A percentile compares a stretch with the other conserved stretches of the same genome.
These are phyloP conservation scores for Plasmodium adleri DNA, from an alignment of 169 alveolate genomes.

Conservation along the genomic window DNA sequence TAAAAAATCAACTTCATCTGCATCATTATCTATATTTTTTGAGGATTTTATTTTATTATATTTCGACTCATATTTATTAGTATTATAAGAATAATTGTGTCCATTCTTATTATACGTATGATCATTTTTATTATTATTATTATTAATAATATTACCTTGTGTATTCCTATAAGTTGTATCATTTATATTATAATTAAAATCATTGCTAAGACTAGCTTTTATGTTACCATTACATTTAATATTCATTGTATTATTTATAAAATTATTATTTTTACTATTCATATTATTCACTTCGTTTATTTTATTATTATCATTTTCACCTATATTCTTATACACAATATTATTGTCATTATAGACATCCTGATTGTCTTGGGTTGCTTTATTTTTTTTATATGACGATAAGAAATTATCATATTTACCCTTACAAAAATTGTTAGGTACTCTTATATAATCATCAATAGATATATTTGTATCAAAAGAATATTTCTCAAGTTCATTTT, in stretches of 20 bases:
- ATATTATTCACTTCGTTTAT: neutral
- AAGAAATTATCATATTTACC: neutral
- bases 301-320: neutral
- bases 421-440: constrained; percentile 16
- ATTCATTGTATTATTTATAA: neutral
- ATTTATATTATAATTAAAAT: neutral
- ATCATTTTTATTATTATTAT: neutral
- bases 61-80: too few species aligned
- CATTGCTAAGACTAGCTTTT: neutral
- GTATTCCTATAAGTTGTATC: neutral
- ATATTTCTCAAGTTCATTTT: constrained; percentile 12
- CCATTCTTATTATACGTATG: neutral
- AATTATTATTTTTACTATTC: constrained; percentile 1
- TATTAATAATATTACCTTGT: neutral
- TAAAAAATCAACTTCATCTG: too few species aligned
- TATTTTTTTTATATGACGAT: too few species aligned
- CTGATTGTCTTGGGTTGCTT: neutral
- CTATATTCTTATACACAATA: neutral
- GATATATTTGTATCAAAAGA: constrained; percentile 17
- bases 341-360: neutral
- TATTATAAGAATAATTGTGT: too few species aligned
- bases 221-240: neutral
- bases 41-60: too few species aligned
- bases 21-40: too few species aligned
- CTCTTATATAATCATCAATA: constrained; percentile 19